These are phyloP conservation scores for Apophysomyces elegans DNA, from an alignment of 371 early-diverging fungal species.

Conservation along the genomic window DNA sequence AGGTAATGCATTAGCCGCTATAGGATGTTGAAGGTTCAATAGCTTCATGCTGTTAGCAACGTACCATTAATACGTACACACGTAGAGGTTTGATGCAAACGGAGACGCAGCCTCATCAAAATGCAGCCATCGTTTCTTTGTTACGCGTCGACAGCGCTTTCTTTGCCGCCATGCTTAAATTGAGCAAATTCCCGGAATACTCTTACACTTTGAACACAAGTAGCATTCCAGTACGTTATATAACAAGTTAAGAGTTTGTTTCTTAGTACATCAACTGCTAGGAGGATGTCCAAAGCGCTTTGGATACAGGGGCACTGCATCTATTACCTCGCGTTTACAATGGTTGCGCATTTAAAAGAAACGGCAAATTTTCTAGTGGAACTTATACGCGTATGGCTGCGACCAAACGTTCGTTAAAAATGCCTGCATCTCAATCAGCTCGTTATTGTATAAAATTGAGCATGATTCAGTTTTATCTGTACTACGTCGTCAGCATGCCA, in stretches of 20 bases:
- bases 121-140: slow-evolving; percentile 23
- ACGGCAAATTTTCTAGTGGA: slow-evolving; percentile 1
- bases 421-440: slow-evolving; percentile 23
- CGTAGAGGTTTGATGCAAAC: slow-evolving; percentile 44
- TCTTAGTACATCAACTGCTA: slow-evolving; percentile 12
- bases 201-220: slow-evolving; percentile 34
- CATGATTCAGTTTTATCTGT: slow-evolving; percentile 44
- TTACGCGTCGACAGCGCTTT: slow-evolving; percentile 31
- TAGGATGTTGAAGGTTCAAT: background rate
- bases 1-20: slow-evolving; percentile 25
- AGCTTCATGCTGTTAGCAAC: background rate
- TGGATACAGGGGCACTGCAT: slow-evolving; percentile 36
- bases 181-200: slow-evolving; percentile 30
- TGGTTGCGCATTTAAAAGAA: slow-evolving; percentile 19
- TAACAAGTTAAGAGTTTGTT: background rate
- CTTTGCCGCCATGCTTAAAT: slow-evolving; percentile 25
- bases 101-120: slow-evolving; percentile 26
- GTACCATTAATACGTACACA: background rate
- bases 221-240: slow-evolving; percentile 31
- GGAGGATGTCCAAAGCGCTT: slow-evolving; percentile 36
- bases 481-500: slow-evolving; percentile 31
- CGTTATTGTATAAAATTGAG: slow-evolving; percentile 35
- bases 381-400: slow-evolving; percentile 35
- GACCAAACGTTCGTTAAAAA: slow-evolving; percentile 33
- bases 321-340: slow-evolving; percentile 38